Evolutionary conservation across 768 basidiomycete species (phyloP).

Genomic region (Suillus plorans): DNA sequence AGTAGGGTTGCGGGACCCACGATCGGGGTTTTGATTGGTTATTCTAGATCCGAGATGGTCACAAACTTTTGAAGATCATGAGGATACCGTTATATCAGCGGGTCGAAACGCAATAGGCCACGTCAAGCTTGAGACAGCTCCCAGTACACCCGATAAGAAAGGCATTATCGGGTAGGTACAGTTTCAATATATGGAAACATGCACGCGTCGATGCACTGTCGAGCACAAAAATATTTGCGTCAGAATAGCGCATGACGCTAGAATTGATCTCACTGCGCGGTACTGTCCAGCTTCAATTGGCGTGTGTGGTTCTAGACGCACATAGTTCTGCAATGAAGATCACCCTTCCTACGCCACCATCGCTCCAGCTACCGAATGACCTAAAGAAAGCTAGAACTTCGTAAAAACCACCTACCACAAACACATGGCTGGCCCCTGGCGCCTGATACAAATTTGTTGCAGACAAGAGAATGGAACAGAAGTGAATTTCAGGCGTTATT

Average conservation of each 20-base stretch:
- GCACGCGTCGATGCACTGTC: background rate
- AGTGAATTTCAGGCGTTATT: background rate
- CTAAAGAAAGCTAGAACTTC: background rate
- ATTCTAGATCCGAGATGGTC: slow-evolving; percentile 17
- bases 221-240: background rate
- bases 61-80: background rate
- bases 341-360: background rate
- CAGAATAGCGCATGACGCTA: background rate
- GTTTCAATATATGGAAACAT: background rate
- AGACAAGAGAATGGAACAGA: slow-evolving; percentile 1
- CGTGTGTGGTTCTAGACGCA: background rate
- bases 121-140: background rate
- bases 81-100: background rate
- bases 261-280: background rate
- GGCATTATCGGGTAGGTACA: background rate
- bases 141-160: background rate
- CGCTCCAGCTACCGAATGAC: background rate
- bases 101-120: background rate
- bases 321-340: background rate
- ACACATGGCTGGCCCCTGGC: background rate
- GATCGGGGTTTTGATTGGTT: slow-evolving; percentile 1
- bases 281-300: background rate
- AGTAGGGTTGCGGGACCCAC: slow-evolving; percentile 6
- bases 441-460: background rate
- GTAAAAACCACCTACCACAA: background rate